phyloP scores from a whole-genome alignment of 495 filamentous ascomycete genomes.

The Hyaloscypha bicolor region DNA sequence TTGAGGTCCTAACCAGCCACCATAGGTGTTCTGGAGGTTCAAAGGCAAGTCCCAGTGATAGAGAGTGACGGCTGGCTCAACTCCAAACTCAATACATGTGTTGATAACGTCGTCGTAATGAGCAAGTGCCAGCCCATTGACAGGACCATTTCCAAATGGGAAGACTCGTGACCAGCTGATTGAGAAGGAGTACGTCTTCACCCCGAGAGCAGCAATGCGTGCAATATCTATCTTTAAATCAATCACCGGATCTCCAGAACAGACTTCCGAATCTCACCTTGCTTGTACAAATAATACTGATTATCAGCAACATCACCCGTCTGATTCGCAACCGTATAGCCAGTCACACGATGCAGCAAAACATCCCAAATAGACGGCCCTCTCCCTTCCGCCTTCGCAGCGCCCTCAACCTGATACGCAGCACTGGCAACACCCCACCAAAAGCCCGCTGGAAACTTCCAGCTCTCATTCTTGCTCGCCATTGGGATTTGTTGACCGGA shows the following conservation, averaged over 20 bases:
- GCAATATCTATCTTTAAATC: conserved; percentile 40
- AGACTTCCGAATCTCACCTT: conserved; percentile 24
- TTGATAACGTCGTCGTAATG: conserved; percentile 49
- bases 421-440: conserved; percentile 35
- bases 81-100: conserved; percentile 41
- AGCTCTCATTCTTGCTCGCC: conserved; percentile 24
- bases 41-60: conserved; percentile 52
- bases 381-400: conserved; percentile 31
- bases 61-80: conserved; percentile 43
- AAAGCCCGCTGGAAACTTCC: conserved; percentile 33
- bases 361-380: conserved; percentile 33
- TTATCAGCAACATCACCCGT: conserved; percentile 46
- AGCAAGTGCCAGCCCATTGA: conserved; percentile 42
- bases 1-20: conserved; percentile 41
- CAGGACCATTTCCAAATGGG: conserved; percentile 45
- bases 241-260: background rate
- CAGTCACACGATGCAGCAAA: conserved; percentile 25
- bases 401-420: conserved; percentile 44
- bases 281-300: conserved; percentile 50
- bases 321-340: conserved; percentile 38
- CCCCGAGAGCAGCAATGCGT: conserved; percentile 41
- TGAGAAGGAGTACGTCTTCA: conserved; percentile 42
- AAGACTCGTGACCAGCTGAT: conserved; percentile 49
- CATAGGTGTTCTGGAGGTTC: conserved; percentile 46
- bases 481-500: conserved; percentile 25